phyloP scores from a whole-genome alignment of 345 rosid species.

The Boechera divaricarpa region DNA sequence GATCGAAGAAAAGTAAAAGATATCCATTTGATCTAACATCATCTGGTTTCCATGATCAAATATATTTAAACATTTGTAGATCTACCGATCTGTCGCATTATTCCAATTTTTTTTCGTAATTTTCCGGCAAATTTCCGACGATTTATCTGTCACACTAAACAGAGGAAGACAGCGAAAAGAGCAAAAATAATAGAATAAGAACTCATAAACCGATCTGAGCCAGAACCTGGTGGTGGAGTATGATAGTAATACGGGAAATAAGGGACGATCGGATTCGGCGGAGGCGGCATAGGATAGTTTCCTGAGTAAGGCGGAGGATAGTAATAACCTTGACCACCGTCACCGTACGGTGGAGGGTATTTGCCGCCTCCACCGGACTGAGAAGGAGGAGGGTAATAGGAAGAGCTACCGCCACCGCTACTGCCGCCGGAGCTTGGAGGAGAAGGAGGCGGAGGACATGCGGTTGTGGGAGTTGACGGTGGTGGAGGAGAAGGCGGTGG shows the following conservation, averaged over 20 bases:
- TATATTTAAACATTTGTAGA: constrained; percentile 24
- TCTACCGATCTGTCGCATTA: constrained; percentile 31
- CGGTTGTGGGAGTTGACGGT: constrained; percentile 45
- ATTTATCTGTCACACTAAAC: constrained; percentile 31
- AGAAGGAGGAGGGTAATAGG: constrained; percentile 71
- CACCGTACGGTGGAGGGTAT: constrained; percentile 56
- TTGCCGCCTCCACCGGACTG: constrained; percentile 46
- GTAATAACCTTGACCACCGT: constrained; percentile 55
- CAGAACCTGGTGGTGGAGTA: constrained; percentile 66
- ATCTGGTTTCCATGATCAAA: constrained; percentile 33
- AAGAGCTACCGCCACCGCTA: constrained; percentile 40
- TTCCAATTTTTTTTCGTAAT: not conserved
- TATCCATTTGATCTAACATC: constrained; percentile 35
- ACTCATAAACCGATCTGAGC: constrained; percentile 22
- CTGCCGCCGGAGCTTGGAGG: constrained; percentile 58
- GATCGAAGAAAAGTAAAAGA: constrained; percentile 33
- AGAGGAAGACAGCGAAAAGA: constrained; percentile 18
- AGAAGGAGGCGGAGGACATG: constrained; percentile 77
- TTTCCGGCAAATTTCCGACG: constrained; percentile 11
- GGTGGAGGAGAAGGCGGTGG: constrained; percentile 58
- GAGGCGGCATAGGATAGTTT: constrained; percentile 74
- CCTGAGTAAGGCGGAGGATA: constrained; percentile 64
- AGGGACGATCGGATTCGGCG: constrained; percentile 97
- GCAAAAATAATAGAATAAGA: not conserved
- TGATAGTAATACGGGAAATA: constrained; percentile 87